Base-by-base conservation (phyloP, 768 basidiomycete species). In the Russula lepida region DNA sequence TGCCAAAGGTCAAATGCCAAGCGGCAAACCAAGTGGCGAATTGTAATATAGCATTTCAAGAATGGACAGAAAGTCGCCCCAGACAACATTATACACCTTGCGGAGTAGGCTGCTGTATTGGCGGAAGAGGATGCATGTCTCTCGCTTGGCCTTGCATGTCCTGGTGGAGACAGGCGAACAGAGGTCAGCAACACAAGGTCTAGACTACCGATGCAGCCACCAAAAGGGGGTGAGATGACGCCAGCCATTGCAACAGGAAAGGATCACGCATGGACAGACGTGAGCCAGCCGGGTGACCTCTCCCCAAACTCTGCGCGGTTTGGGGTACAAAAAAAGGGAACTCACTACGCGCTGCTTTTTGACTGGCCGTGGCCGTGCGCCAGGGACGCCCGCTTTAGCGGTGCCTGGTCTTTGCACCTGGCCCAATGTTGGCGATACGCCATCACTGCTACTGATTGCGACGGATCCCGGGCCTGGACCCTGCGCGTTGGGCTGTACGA, bases 261-360 rank as follows among this genome's bases (percentile, higher is more conserved):
- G 11, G 37, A 48, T 15, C 23, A 48, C 41, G 23, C 19, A 32
- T 28, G 37, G 33, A 47, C n/a, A 30, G 27, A 46, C 25, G 23
- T 25, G 17, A 32, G 15, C 25, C 2, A 13, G 32, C 19, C 35
- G 1, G 4, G n/a, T 27, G 39, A 32, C 28, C 28, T 19, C 44
- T 35, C 46, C 37, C 39, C 39, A 21, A 19, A 49, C 28, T 43
- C 33, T 63, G 21, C 35, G 43, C 13, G 12, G 23, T 27, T 27
- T 13, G 27, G 37, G 28, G 33, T 46, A 55, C 43, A 44, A 12
- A 21, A 44, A 21, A 33, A 30, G 28, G 25, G 54, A 58, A 66
- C 66, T 65, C 47, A 66, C 66, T 47, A 65, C 32, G 21, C 66
- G 66, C 52, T 65, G 66, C 53, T 65, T 66, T 55, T 66, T 66